Evolutionary conservation across 495 filamentous ascomycete species (phyloP).

Genomic region (Acidomyces sp.): DNA sequence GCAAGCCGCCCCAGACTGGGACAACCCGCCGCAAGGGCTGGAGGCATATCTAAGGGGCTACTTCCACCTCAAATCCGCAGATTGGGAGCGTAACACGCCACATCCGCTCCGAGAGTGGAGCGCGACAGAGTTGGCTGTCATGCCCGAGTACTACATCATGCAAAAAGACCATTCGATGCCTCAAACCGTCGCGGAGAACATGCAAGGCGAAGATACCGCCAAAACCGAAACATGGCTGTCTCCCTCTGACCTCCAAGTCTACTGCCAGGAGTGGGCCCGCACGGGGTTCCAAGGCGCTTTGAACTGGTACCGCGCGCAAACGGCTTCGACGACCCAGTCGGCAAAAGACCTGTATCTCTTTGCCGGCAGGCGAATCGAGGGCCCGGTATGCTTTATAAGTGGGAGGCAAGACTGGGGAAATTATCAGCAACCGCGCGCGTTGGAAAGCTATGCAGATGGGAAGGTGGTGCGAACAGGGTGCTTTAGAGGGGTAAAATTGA

Average conservation of each 20-base stretch:
- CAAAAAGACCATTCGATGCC: conserved; percentile 44
- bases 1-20: conserved; percentile 46
- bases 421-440: conserved; percentile 50
- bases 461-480: conserved; percentile 22
- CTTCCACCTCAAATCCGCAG: conserved; percentile 53
- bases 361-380: conserved; percentile 49
- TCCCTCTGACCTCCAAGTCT: conserved; percentile 44
- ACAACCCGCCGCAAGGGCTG: conserved; percentile 38
- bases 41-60: conserved; percentile 50
- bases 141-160: conserved; percentile 64
- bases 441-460: conserved; percentile 43
- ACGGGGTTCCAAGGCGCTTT: conserved; percentile 59
- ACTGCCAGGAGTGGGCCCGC: conserved; percentile 46
- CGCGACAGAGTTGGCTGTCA: conserved; percentile 39
- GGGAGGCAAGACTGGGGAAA: conserved; percentile 54
- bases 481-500: conserved; percentile 37
- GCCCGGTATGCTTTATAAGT: conserved; percentile 45
- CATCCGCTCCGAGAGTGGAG: conserved; percentile 41
- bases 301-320: conserved; percentile 56
- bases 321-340: conserved; percentile 33
- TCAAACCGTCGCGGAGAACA: conserved; percentile 37
- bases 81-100: conserved; percentile 43
- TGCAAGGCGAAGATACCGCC: conserved; percentile 36
- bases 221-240: conserved; percentile 38
- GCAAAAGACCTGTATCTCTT: conserved; percentile 44